Evolutionary conservation across 1,284 basidiomycete genomes (phyloP).

Genomic region (Ceratobasidium sp.): DNA sequence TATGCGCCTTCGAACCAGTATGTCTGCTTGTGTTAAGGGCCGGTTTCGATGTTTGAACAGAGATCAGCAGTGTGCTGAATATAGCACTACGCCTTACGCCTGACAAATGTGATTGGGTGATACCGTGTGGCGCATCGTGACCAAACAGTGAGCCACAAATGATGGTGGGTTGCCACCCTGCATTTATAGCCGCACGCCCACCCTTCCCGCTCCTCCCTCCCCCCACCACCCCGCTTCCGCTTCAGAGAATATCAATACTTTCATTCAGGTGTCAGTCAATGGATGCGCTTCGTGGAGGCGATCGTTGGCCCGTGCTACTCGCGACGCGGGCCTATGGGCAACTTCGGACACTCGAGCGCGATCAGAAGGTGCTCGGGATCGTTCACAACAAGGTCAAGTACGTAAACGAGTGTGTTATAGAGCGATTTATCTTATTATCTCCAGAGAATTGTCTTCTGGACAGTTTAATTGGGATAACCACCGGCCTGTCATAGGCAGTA

Average conservation of each 20-base stretch:
- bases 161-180: neutral
- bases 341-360: too few species aligned
- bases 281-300: conserved; percentile 1
- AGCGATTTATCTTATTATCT: neutral
- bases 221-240: neutral
- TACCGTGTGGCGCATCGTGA: neutral
- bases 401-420: neutral
- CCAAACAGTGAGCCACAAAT: neutral
- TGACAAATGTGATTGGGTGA: neutral
- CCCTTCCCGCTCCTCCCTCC: neutral
- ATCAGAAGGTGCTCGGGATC: conserved; percentile 4
- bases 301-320: conserved; percentile 18
- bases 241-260: neutral
- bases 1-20: too few species aligned
- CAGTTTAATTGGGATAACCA: neutral
- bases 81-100: too few species aligned
- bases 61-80: too few species aligned
- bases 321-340: neutral
- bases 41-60: too few species aligned
- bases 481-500: neutral
- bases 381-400: conserved; percentile 20
- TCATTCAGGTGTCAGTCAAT: neutral
- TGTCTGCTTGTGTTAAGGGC: too few species aligned
- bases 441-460: neutral
- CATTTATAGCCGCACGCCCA: neutral